Conservation (phyloP, 1,284 basidiomycete species). For the Puccinia polysora region DNA sequence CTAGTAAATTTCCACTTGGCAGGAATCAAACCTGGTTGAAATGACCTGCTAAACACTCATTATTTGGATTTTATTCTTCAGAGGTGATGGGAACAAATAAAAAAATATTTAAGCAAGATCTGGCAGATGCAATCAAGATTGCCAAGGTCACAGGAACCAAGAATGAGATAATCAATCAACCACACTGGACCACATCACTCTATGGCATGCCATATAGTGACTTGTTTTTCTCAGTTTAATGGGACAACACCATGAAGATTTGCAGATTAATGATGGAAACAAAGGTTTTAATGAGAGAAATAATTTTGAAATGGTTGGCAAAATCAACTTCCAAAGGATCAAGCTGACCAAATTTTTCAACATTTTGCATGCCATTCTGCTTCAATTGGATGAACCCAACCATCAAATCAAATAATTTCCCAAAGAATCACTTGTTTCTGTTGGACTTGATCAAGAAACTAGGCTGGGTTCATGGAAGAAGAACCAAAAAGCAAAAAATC, state of each 20-base stretch:
- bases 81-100: constrained; percentile 87
- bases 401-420: constrained; percentile 14
- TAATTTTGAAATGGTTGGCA: constrained; percentile 61
- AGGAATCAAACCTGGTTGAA: constrained; percentile 96
- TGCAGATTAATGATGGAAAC: constrained; percentile 77
- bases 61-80: too few relatives aligned
- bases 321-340: constrained; percentile 63
- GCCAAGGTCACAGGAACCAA: constrained; percentile 65
- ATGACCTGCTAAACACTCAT: constrained; percentile 89
- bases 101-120: constrained; percentile 73
- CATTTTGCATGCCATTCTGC: constrained; percentile 72
- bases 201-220: constrained; percentile 80
- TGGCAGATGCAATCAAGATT: constrained; percentile 78
- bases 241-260: constrained; percentile 78
- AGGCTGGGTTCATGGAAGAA: constrained; percentile 81
- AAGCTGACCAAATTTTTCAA: constrained; percentile 74
- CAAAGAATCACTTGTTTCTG: constrained; percentile 63
- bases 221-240: constrained; percentile 85
- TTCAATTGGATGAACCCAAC: background rate
- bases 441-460: constrained; percentile 79
- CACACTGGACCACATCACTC: constrained; percentile 85
- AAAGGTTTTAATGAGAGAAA: constrained; percentile 7
- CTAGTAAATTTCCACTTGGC: too few relatives aligned
- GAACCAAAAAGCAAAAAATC: constrained; percentile 67
- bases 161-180: constrained; percentile 64